Percentiles rank a stretch among this genome's conserved stretches.
These are phyloP conservation scores for Chalaropsis ovoidea DNA, from an alignment of 2,329 filamentous ascomycete genomes.

Conservation along the genomic window DNA sequence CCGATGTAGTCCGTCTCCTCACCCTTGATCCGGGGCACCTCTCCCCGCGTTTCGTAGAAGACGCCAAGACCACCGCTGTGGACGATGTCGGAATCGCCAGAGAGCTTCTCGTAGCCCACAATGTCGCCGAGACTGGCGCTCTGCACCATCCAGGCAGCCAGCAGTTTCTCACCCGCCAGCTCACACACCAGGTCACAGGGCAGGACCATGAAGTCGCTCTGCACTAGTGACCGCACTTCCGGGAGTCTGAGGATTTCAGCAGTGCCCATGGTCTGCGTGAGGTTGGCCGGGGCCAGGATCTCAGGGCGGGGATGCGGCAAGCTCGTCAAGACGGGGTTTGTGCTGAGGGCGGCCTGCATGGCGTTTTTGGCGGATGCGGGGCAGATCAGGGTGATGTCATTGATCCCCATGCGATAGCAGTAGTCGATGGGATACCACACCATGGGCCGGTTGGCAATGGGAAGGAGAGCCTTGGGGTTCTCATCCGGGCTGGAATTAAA, in stretches of 20 bases:
- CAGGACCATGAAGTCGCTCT: slow-evolving; percentile 76
- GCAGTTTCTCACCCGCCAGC: slow-evolving; percentile 66
- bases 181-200: slow-evolving; percentile 93
- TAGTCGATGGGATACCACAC: slow-evolving; percentile 83
- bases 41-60: slow-evolving; percentile 77
- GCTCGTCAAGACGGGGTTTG: slow-evolving; percentile 65
- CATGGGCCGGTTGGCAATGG: slow-evolving; percentile 78
- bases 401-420: slow-evolving; percentile 71
- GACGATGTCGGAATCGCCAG: slow-evolving; percentile 33
- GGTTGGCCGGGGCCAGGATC: slow-evolving; percentile 62
- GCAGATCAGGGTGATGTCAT: slow-evolving; percentile 54
- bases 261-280: slow-evolving; percentile 79
- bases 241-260: slow-evolving; percentile 77
- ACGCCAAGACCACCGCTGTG: slow-evolving; percentile 72
- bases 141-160: slow-evolving; percentile 88
- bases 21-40: slow-evolving; percentile 61
- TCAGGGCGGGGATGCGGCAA: slow-evolving; percentile 63
- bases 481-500: slow-evolving; percentile 73
- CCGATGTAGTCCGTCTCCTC: slow-evolving; percentile 91
- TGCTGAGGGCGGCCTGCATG: slow-evolving; percentile 60
- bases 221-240: slow-evolving; percentile 68
- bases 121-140: slow-evolving; percentile 58
- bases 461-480: slow-evolving; percentile 70
- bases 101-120: slow-evolving; percentile 40
- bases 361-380: slow-evolving; percentile 56